Percentiles rank a stretch among this genome's conserved stretches.
Evolutionary conservation across 495 filamentous ascomycete genomes (phyloP).

Genomic region (Xylaria intraflava): DNA sequence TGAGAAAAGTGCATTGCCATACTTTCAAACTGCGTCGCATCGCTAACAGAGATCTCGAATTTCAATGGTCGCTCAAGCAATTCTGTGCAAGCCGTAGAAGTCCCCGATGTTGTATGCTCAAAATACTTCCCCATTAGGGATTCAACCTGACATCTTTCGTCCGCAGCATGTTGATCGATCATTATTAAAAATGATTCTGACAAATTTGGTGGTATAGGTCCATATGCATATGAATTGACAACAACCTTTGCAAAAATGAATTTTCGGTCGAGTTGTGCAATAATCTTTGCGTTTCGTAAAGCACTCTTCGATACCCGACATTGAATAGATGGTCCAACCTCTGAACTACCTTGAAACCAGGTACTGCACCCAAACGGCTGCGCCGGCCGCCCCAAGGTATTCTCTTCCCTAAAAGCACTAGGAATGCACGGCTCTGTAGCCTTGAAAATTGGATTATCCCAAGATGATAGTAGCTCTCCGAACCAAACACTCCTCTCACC

Average conservation of each 20-base stretch:
- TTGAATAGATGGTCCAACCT: constrained; percentile 15
- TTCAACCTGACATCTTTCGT: constrained; percentile 82
- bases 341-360: constrained; percentile 1
- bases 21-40: constrained; percentile 48
- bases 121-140: constrained; percentile 46
- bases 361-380: constrained; percentile 15
- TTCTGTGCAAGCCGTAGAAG: constrained; percentile 11
- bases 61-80: constrained; percentile 46
- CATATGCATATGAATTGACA: constrained; percentile 9
- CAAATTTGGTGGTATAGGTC: background rate
- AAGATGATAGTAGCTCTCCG: constrained; percentile 28
- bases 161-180: constrained; percentile 92
- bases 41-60: constrained; percentile 55
- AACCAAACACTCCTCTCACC: constrained; percentile 34
- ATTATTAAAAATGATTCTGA: constrained; percentile 52
- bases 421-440: constrained; percentile 33
- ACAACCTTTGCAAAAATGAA: constrained; percentile 68
- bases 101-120: constrained; percentile 7
- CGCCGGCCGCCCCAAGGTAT: constrained; percentile 19
- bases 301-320: constrained; percentile 61
- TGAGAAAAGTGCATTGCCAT: constrained; percentile 50
- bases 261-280: constrained; percentile 83
- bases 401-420: constrained; percentile 24
- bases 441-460: constrained; percentile 35
- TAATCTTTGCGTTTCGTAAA: constrained; percentile 56